Base-by-base conservation (phyloP, 495 filamentous ascomycete genomes). In the Polyplosphaeria fusca region DNA sequence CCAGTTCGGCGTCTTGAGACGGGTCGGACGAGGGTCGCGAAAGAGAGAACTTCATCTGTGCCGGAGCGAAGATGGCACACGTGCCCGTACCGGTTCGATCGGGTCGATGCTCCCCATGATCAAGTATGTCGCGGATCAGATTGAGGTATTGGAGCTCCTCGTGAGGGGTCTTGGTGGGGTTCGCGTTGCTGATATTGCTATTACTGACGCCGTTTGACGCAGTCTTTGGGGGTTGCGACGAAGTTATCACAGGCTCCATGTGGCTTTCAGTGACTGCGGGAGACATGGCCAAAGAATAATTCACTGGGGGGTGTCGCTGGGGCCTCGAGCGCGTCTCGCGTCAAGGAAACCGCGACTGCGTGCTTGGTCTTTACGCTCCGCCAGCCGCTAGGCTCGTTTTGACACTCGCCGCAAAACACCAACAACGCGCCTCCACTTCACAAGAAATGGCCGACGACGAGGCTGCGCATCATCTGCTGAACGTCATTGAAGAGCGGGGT, bases 1-100 rank as follows among this genome's bases (percentile, higher is more conserved):
- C 78, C 4, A 83, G 81, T 30, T 70, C 74, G 2, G 69, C 67
- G 5, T 65, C 52, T 44, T 51, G 38, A 0, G 61, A 63, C 18
- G 66, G 52, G 47, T 70, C 60, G 23, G 63, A 75, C 70, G 64
- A 67, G 28, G 79, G 75, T 24, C 79, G 73, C 53, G 86, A 85
- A 65, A 97, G 88, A 47, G 79, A 79, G 78, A 95, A 98, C 66
- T 88, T 90, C 28, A 96, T 79, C 20, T 87, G 87, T 0, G 78
- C 80, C 0, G 92, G 93, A 1, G 87, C 91, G 68, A 95, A 96
- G 65, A 97, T 77, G 18, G 91, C 87, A 64, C 81, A 78, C 16
- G 93, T 98, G 35, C 93, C 93, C 5, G 93, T 98, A 53, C 93
- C 93, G 20, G 93, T 97, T 63, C 86, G 76, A 67, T 96, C 90